Evolutionary conservation across 2,329 filamentous ascomycete species (phyloP).

Genomic region (Beauveria varroae): DNA sequence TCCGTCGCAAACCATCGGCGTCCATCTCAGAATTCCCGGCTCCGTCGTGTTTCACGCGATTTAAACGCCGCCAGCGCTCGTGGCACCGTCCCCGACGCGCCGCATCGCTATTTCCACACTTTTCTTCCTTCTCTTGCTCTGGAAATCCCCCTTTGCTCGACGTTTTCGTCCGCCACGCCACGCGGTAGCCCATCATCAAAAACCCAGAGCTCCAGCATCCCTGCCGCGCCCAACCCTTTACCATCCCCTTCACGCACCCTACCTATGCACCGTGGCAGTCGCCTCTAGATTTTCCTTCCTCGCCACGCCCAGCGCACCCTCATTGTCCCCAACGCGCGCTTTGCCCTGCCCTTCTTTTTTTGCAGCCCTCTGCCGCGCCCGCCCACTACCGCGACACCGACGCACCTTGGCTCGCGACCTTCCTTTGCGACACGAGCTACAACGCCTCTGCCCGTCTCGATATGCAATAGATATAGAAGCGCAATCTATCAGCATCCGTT

Average conservation of each 20-base stretch:
- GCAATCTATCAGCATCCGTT: conserved; percentile 16
- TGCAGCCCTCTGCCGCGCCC: conserved; percentile 1
- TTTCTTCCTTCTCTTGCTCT: conserved; percentile 31
- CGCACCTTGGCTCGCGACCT: conserved; percentile 3
- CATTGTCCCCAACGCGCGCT: conserved; percentile 6
- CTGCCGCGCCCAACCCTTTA: conserved; percentile 5
- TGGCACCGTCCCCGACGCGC: conserved; percentile 34
- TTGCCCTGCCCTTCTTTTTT: conserved; percentile 14
- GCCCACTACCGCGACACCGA: conserved; percentile 1
- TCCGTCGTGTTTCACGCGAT: conserved; percentile 48
- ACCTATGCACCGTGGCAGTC: conserved; percentile 5
- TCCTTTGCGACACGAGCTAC: conserved; percentile 17
- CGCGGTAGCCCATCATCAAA: conserved; percentile 13
- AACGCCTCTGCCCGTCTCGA: conserved; percentile 22
- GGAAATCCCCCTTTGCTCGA: conserved; percentile 20
- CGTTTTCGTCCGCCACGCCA: conserved; percentile 13
- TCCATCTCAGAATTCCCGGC: conserved; percentile 46
- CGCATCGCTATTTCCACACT: conserved; percentile 33
- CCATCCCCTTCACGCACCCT: conserved; percentile 4
- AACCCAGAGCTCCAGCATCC: conserved; percentile 4
- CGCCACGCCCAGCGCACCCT: not conserved
- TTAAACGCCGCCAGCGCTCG: conserved; percentile 38
- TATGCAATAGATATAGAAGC: conserved; percentile 30
- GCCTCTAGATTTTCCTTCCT: not conserved
- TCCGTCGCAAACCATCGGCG: conserved; percentile 51